Evolutionary conservation across 192 early-diverging fungal species (phyloP).

Genomic region (Rhizophagus prolifer): DNA sequence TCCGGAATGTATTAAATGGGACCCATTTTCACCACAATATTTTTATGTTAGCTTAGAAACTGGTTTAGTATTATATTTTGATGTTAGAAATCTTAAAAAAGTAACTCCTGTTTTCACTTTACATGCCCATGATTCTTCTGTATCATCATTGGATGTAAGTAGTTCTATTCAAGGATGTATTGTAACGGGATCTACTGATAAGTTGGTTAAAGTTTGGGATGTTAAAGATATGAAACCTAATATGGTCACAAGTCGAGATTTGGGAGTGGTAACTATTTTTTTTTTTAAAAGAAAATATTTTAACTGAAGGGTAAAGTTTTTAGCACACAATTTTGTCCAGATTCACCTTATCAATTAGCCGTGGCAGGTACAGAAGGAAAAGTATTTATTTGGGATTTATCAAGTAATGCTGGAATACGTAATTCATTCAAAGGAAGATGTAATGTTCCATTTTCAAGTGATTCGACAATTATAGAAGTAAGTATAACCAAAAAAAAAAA

Average conservation of each 20-base stretch:
- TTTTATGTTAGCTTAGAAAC: conserved; percentile 88
- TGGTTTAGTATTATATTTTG: conserved; percentile 88
- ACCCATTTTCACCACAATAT: conserved; percentile 76
- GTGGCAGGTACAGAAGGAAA: conserved; percentile 89
- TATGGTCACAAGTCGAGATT: conserved; percentile 84
- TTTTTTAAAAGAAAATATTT: too few relatives aligned
- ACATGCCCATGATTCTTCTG: conserved; percentile 90
- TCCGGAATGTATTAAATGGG: conserved; percentile 92
- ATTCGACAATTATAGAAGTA: conserved; percentile 1
- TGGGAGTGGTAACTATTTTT: conserved; percentile 65
- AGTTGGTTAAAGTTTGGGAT: conserved; percentile 93
- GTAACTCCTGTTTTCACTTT: conserved; percentile 77
- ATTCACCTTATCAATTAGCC: conserved; percentile 87
- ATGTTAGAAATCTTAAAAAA: conserved; percentile 60
- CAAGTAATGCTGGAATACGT: conserved; percentile 81
- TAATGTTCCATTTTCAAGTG: not conserved
- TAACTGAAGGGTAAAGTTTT: conserved; percentile 88
- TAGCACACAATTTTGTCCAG: conserved; percentile 81
- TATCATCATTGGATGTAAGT: conserved; percentile 85
- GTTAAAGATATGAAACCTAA: conserved; percentile 70
- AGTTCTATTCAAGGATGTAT: conserved; percentile 74
- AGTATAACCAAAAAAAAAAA: not conserved
- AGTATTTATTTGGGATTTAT: conserved; percentile 90
- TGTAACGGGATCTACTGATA: conserved; percentile 91
- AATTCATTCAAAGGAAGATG: conserved; percentile 55